These are phyloP conservation scores for Raphanus hybrid DNA, from an alignment of 441 rosid genomes.

Conservation along the genomic window DNA sequence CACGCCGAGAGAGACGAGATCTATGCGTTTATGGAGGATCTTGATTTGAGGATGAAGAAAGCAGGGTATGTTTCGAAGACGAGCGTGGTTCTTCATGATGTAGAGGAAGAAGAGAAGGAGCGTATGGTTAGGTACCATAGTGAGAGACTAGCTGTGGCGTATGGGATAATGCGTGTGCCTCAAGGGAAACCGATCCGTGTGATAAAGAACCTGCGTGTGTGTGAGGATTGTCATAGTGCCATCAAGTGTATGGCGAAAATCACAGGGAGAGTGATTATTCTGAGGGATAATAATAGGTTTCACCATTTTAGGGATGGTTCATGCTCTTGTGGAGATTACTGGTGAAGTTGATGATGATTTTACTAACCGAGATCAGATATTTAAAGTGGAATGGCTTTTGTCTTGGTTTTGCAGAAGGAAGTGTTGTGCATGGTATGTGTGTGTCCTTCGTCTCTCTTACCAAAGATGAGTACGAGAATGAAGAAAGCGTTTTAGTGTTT, in stretches of 20 bases:
- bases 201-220: conserved; percentile 61
- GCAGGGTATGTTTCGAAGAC: conserved; percentile 53
- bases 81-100: conserved; percentile 61
- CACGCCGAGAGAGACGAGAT: conserved; percentile 60
- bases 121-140: conserved; percentile 60
- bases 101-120: conserved; percentile 64
- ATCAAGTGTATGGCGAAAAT: conserved; percentile 56
- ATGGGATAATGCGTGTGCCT: conserved; percentile 49
- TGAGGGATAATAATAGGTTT: conserved; percentile 59
- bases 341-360: conserved; percentile 42
- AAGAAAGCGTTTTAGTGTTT: no score
- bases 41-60: conserved; percentile 52
- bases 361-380: no score
- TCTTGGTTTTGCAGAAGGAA: no score
- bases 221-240: conserved; percentile 60
- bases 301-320: conserved; percentile 60
- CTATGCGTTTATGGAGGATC: conserved; percentile 52
- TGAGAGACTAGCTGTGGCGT: conserved; percentile 59
- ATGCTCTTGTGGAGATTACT: conserved; percentile 65
- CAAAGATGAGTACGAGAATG: no score
- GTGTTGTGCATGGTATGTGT: no score
- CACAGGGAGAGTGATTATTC: conserved; percentile 51
- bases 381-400: no score
- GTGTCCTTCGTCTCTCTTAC: no score
- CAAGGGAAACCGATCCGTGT: conserved; percentile 58